Percentiles rank a stretch among this genome's conserved stretches.
Conservation (phyloP, 257 asterid genomes). For the Euphrasia confusa region DNA sequence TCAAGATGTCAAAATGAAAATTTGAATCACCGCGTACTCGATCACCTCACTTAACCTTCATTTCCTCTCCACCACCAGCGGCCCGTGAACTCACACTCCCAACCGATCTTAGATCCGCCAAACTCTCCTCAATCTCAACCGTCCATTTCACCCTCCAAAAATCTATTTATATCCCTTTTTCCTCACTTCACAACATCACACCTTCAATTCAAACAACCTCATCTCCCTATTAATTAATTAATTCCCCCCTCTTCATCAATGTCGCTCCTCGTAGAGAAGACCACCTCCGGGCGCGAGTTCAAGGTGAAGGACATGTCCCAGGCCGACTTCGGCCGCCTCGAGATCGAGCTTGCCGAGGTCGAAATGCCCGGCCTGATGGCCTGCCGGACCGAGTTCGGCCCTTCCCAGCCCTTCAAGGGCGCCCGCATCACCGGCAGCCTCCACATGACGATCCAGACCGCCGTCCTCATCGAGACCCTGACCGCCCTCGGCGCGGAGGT, state of each 20-base stretch:
- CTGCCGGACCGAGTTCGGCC: slow-evolving; percentile 31
- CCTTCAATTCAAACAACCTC: neutral
- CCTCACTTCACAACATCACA: neutral
- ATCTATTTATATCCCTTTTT: slow-evolving; percentile 6
- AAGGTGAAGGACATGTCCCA: slow-evolving; percentile 3
- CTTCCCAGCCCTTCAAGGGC: slow-evolving; percentile 31
- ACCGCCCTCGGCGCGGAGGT: neutral
- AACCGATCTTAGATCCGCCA: slow-evolving; percentile 12
- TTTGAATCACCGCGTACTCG: too few relatives aligned
- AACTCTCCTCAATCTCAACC: slow-evolving; percentile 2
- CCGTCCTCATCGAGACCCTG: slow-evolving; percentile 2
- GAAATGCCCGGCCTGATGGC: slow-evolving; percentile 22
- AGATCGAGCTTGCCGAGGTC: slow-evolving; percentile 1
- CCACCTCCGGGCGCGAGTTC: slow-evolving; percentile 8
- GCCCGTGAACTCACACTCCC: neutral
- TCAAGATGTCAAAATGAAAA: too few relatives aligned
- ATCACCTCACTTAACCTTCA: neutral
- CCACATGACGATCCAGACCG: slow-evolving; percentile 1
- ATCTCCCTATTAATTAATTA: too few relatives aligned
- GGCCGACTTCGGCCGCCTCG: slow-evolving; percentile 6
- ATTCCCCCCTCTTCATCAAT: neutral
- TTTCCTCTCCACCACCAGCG: neutral
- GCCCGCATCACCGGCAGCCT: slow-evolving; percentile 30
- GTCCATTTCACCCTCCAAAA: neutral
- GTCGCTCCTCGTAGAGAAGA: slow-evolving; percentile 32